Percentiles rank a stretch among this genome's conserved stretches.
Conservation (phyloP, 148 eudicot species). For the Vaccinium macrocarpon region DNA sequence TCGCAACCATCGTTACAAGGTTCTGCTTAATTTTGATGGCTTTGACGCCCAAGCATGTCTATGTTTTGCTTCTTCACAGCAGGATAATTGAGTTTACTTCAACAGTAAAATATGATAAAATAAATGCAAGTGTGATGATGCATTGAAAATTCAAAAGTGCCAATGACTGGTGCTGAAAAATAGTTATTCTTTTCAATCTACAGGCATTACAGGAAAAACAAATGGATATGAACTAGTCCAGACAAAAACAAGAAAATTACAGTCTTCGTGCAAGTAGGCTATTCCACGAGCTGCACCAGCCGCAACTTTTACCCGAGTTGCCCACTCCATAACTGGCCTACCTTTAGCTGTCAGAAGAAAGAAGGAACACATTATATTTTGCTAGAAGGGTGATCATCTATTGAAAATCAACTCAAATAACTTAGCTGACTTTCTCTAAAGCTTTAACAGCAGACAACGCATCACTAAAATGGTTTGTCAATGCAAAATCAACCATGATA, state of each 20-base stretch:
- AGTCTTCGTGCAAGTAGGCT: constrained; percentile 84
- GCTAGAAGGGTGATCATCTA: background rate
- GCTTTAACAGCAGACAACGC: background rate
- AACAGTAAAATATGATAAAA: constrained; percentile 1
- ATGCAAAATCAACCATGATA: background rate
- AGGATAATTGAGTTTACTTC: background rate
- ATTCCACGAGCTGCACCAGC: constrained; percentile 87
- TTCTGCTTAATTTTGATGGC: background rate
- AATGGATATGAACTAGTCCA: constrained; percentile 10
- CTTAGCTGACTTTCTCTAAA: background rate
- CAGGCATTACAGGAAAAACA: background rate
- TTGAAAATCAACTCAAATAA: background rate
- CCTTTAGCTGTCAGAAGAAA: constrained; percentile 48
- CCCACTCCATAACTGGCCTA: constrained; percentile 75
- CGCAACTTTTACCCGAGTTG: constrained; percentile 68
- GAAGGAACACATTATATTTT: background rate
- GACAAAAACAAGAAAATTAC: constrained; percentile 36
- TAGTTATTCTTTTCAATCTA: background rate
- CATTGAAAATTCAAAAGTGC: background rate
- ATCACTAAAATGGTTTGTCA: background rate
- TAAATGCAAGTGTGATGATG: background rate
- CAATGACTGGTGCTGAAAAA: background rate
- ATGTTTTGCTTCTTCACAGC: background rate
- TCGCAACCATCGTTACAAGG: background rate
- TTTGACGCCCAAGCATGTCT: background rate